Conservation (phyloP, 225 moss, liverwort and hornwort species). For the Pseudoscleropodium purum region DNA sequence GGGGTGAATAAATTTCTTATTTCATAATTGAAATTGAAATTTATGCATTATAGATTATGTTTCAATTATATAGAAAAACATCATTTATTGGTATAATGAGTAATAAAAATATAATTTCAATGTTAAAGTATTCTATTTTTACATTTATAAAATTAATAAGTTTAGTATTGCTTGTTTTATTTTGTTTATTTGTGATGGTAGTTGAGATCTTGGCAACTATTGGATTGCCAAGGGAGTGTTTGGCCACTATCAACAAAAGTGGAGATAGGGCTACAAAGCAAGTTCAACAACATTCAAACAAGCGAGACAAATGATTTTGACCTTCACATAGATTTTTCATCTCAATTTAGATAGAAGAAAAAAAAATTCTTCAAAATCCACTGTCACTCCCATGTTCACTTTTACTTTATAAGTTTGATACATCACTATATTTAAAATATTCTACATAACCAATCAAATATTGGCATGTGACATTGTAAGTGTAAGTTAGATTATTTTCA, state of each 20-base stretch:
- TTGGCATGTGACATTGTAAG: neutral
- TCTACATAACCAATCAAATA: neutral
- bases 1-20: neutral
- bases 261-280: neutral
- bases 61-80: fast-evolving
- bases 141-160: neutral
- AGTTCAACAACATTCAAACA: neutral
- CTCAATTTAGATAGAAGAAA: neutral
- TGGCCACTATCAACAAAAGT: fast-evolving
- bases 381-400: neutral
- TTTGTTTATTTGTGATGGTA: neutral
- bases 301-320: fast-evolving
- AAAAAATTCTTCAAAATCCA: fast-evolving
- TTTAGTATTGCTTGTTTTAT: too few species aligned
- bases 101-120: neutral
- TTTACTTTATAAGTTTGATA: neutral
- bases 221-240: fast-evolving
- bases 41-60: neutral
- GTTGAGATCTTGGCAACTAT: neutral
- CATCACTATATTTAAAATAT: neutral
- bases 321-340: neutral
- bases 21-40: neutral
- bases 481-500: neutral
- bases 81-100: too few species aligned
- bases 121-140: neutral